phyloP scores from a whole-genome alignment of 495 filamentous ascomycete species.

The Xylona heveae region DNA sequence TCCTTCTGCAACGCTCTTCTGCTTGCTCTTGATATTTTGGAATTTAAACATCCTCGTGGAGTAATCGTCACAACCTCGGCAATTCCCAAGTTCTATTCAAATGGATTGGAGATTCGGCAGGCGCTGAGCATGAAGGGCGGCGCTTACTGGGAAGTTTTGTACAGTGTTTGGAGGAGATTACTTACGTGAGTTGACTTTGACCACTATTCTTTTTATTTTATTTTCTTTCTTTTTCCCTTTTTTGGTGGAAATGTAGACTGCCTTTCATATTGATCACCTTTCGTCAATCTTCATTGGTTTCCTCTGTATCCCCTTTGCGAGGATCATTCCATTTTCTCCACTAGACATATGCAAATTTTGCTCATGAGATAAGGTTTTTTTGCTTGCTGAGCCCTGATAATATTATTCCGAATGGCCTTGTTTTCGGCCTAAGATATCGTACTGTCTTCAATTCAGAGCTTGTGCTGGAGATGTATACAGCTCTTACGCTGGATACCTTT shows the following conservation, averaged over 20 bases:
- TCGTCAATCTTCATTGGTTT: background rate
- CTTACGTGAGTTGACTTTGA: constrained; percentile 28
- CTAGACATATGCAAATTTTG: no score
- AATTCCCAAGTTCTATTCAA: constrained; percentile 63
- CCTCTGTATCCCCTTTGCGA: background rate
- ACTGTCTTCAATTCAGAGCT: no score
- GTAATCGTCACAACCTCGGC: constrained; percentile 54
- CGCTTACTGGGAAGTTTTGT: constrained; percentile 37
- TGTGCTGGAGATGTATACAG: no score
- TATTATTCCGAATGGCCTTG: no score
- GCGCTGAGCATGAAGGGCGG: constrained; percentile 22
- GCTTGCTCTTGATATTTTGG: constrained; percentile 49
- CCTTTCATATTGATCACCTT: background rate
- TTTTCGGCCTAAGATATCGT: no score
- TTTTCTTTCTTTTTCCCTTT: constrained; percentile 7
- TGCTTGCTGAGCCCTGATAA: no score
- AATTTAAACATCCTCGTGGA: constrained; percentile 40
- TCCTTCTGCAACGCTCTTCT: constrained; percentile 40
- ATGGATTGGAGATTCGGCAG: constrained; percentile 48
- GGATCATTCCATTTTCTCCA: background rate
- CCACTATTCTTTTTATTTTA: constrained; percentile 6
- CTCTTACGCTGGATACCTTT: no score
- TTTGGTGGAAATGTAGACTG: no score
- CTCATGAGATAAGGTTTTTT: no score
- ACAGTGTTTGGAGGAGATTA: constrained; percentile 33